Evolutionary conservation across 2,329 filamentous ascomycete genomes (phyloP), one percentile per base, ranked within the genome.

Genomic region (Teratosphaeria gauchensis): DNA sequence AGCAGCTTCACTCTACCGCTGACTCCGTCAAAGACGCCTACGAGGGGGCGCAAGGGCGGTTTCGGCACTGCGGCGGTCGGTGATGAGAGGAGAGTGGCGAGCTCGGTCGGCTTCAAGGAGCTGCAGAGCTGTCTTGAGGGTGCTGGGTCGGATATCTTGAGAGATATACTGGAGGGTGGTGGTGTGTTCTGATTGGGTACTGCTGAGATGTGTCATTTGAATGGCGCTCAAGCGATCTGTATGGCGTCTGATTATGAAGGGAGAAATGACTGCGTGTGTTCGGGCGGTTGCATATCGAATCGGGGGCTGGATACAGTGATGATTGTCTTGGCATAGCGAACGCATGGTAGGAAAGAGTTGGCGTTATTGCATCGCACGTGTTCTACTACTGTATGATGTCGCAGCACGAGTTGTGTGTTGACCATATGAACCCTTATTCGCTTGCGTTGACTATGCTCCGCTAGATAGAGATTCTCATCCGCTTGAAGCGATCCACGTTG

Each of bases 21-120:
- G 33, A 84, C 85, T 62, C 89, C 89, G 1, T 89, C 81, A 51
- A 76, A 82, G 51, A 84, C 86, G 61, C 89, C 89, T 1, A 88
- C 87, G 64, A 84, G 65, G 68, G 68, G 66, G 62, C 66, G 60
- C 62, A 71, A 64, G 64, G 70, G 73, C 75, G 73, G 82, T 70
- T 69, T 69, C 57, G 64, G 61, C 2, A 62, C 61, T 31, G 69
- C 78, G 73, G 62, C 68, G n/a, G 67, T 71, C 21, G 77, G 78
- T 1, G 90, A 96, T 64, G 91, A 95, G 72, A 68, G 68, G 57
- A 68, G 71, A 52, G 63, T 75, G 14, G 68, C 71, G 32, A 71
- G 70, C 62, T 63, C 63, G 30, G 69, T 75, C 14, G 71, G 68
- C 1, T 58, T 68, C 33, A 71, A 71, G 57, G 73, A 74, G 63